Evolutionary conservation across 148 eudicot species (phyloP), one percentile per base, ranked within the genome.

Genomic region (Cornus florida): DNA sequence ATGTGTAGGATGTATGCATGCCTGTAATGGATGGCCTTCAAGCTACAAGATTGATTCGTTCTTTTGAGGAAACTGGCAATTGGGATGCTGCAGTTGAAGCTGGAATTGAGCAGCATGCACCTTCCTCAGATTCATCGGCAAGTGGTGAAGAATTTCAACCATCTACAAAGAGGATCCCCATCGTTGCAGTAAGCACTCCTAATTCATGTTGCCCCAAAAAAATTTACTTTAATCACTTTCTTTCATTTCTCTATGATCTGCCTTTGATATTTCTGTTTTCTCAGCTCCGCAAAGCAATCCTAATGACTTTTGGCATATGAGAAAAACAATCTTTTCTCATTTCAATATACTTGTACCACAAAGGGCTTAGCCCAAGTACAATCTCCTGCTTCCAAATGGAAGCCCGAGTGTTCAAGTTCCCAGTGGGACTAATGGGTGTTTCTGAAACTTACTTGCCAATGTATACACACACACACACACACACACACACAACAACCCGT

Each of bases 1-100:
- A 46, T 73, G 10, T 80, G 76, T 90, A 95, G 98, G 98, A 95
- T 85, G 94, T 95, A 41, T 91, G 90, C 91, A 95, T 95, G 98
- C 98, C 98, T 20, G 90, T 86, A 78, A 95, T 95, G 98, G 93
- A 93, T 80, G 98, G 98, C 78, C 94, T 95, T 78, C 90, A 95
- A 80, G 97, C 98, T 43, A 95, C 98, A 57, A 85, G 94, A 80
- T 81, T 94, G 33, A 92, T 94, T 74, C 93, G 98, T 67, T 89
- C 94, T 22, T 95, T 84, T 67, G 98, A 95, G 82, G 90, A 89
- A 80, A 87, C 94, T 2, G 98, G 98, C 31, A 91, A 78, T 43
- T 95, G 97, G 98, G 92, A 93, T 75, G 94, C 92, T 62, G 97
- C 97, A 46, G 82, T 78, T 7, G 80, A 88, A 76, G 97, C 97